Percentiles rank a stretch among this genome's conserved stretches.
phyloP scores from a whole-genome alignment of 2,329 filamentous ascomycete species.

The Penicillium frequentans region DNA sequence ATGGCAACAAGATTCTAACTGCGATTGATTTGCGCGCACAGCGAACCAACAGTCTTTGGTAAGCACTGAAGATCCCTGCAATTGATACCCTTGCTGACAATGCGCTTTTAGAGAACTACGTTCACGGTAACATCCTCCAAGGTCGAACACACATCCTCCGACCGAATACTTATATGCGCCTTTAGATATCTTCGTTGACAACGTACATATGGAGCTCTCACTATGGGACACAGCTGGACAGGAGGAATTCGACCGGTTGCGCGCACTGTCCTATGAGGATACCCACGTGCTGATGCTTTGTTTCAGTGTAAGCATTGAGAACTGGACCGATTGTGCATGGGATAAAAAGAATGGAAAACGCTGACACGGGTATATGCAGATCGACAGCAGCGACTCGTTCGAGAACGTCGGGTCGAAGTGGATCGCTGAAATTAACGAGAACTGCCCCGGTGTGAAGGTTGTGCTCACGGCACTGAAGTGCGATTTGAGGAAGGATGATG shows the following conservation, averaged over 20 bases:
- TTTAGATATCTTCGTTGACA: conserved; percentile 95
- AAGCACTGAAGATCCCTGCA: conserved; percentile 24
- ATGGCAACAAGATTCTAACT: conserved; percentile 20
- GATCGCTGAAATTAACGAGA: conserved; percentile 97
- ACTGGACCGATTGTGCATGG: neutral
- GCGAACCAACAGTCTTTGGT: conserved; percentile 90
- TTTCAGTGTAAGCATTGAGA: conserved; percentile 66
- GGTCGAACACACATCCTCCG: neutral
- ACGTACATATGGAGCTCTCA: conserved; percentile 92
- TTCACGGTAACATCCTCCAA: conserved; percentile 67
- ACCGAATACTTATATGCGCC: conserved; percentile 21
- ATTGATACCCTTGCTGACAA: conserved; percentile 13
- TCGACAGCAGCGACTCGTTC: conserved; percentile 92
- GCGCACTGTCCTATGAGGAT: conserved; percentile 95
- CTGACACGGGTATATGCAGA: conserved; percentile 38
- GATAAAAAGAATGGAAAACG: neutral
- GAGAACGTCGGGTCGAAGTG: conserved; percentile 99
- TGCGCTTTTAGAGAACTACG: conserved; percentile 75
- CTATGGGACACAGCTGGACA: conserved; percentile 98
- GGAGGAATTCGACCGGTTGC: conserved; percentile 96
- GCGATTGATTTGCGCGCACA: conserved; percentile 29
- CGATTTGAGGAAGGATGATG: conserved; percentile 81
- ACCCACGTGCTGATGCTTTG: conserved; percentile 99
- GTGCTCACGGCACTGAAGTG: conserved; percentile 96
- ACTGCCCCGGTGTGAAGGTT: conserved; percentile 92